A percentile compares a stretch with the other conserved stretches of the same genome.
Conservation (phyloP, 2,329 filamentous ascomycete genomes). For the Samsoniella hepiali region DNA sequence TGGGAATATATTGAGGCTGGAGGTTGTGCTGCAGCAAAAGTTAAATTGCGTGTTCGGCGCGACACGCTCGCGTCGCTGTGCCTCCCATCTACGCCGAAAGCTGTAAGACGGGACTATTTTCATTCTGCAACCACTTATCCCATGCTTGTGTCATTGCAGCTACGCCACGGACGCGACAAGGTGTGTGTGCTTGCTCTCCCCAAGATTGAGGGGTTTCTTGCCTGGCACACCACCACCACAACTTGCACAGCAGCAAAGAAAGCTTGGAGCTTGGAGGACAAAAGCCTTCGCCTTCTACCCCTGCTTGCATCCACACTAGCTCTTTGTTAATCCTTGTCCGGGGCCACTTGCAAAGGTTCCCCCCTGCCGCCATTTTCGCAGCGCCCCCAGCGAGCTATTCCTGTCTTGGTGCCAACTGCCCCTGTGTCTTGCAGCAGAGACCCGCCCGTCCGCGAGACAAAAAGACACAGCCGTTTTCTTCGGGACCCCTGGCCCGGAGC, state of each 20-base stretch:
- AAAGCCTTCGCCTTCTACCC: not conserved
- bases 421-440: conserved; percentile 13
- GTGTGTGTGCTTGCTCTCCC: not conserved
- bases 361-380: not conserved
- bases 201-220: conserved; percentile 7
- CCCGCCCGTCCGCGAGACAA: not conserved
- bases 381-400: conserved; percentile 10
- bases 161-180: not conserved
- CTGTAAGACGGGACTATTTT: not conserved
- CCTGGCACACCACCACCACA: not conserved
- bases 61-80: not conserved
- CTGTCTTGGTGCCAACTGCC: conserved; percentile 4
- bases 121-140: not conserved
- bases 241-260: not conserved
- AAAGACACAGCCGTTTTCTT: conserved; percentile 3
- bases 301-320: not conserved
- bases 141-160: not conserved
- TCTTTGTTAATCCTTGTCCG: not conserved
- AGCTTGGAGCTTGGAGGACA: not conserved
- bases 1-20: not conserved
- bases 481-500: not conserved
- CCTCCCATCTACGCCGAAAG: not conserved
- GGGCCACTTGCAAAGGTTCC: conserved; percentile 2
- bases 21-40: not conserved
- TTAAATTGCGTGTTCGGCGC: not conserved